Conservation (phyloP, 2,329 filamentous ascomycete genomes). For the Orbilia brochopaga region DNA sequence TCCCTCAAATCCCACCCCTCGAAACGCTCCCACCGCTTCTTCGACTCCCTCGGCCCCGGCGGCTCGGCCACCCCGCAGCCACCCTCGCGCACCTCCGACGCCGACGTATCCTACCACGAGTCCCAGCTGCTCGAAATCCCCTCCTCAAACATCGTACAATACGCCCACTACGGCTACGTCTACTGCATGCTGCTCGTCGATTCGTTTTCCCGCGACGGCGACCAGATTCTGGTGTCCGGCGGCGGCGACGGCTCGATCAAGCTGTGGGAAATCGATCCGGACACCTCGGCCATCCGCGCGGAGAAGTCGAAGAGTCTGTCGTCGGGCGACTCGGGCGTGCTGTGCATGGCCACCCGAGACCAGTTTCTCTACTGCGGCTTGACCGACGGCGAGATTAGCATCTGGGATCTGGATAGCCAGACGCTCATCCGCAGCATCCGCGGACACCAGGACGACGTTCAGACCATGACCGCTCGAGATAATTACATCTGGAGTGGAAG, state of each 20-base stretch:
- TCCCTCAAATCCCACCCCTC: conserved; percentile 74
- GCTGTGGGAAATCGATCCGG: conserved; percentile 70
- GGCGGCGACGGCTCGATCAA: conserved; percentile 94
- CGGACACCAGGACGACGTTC: conserved; percentile 79
- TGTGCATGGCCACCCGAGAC: conserved; percentile 84
- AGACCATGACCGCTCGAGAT: conserved; percentile 83
- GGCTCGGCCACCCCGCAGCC: conserved; percentile 76
- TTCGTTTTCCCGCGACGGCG: conserved; percentile 69
- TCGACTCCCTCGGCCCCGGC: conserved; percentile 85
- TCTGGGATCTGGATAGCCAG: conserved; percentile 95
- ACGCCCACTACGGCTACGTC: conserved; percentile 93
- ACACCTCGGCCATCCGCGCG: conserved; percentile 48
- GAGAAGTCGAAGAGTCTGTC: conserved; percentile 60
- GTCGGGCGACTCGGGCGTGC: conserved; percentile 68
- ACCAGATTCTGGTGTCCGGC: conserved; percentile 82
- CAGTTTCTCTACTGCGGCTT: conserved; percentile 93
- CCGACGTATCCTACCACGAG: conserved; percentile 62
- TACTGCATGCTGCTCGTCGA: conserved; percentile 92
- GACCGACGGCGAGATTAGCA: conserved; percentile 82
- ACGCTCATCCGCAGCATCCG: conserved; percentile 88
- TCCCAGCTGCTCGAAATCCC: conserved; percentile 79
- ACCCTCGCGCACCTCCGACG: conserved; percentile 63
- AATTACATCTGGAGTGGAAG: conserved; percentile 85
- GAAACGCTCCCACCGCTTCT: conserved; percentile 82
- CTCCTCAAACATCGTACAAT: conserved; percentile 78